Percentiles rank a stretch among this genome's conserved stretches.
These are phyloP conservation scores for Monosporascus sp. DNA, from an alignment of 2,329 filamentous ascomycete genomes.

Conservation along the genomic window DNA sequence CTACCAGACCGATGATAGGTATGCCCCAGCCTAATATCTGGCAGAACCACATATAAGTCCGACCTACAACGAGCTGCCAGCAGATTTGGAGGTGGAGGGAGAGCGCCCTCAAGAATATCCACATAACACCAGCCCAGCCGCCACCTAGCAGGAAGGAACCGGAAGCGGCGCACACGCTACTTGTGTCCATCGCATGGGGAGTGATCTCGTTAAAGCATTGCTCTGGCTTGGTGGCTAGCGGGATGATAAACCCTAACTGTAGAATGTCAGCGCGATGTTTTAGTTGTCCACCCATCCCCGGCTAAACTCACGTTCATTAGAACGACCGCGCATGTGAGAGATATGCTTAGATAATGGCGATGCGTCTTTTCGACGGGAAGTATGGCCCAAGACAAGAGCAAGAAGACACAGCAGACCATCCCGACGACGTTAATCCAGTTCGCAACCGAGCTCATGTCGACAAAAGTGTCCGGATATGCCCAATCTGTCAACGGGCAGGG, in stretches of 20 bases:
- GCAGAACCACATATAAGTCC: conserved; percentile 82
- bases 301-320: conserved; percentile 67
- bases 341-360: conserved; percentile 89
- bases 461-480: conserved; percentile 58
- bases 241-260: conserved; percentile 85
- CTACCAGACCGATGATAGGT: conserved; percentile 66
- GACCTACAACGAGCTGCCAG: conserved; percentile 88
- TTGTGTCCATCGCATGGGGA: conserved; percentile 84
- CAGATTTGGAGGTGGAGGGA: conserved; percentile 96
- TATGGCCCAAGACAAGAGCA: conserved; percentile 73
- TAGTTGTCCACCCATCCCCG: neutral
- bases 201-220: conserved; percentile 90
- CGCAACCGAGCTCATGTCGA: conserved; percentile 56
- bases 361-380: conserved; percentile 85
- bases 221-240: conserved; percentile 69
- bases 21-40: conserved; percentile 80
- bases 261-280: conserved; percentile 1
- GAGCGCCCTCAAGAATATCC: conserved; percentile 84
- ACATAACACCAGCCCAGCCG: conserved; percentile 78
- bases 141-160: conserved; percentile 82
- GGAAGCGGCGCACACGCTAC: conserved; percentile 77
- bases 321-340: conserved; percentile 68
- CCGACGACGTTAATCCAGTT: conserved; percentile 79
- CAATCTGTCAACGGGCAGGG: conserved; percentile 86
- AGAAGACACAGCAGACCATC: conserved; percentile 65